These are phyloP conservation scores for Tillandsia fasciculata DNA, from an alignment of 176 grass and related monocot species.

Conservation along the genomic window DNA sequence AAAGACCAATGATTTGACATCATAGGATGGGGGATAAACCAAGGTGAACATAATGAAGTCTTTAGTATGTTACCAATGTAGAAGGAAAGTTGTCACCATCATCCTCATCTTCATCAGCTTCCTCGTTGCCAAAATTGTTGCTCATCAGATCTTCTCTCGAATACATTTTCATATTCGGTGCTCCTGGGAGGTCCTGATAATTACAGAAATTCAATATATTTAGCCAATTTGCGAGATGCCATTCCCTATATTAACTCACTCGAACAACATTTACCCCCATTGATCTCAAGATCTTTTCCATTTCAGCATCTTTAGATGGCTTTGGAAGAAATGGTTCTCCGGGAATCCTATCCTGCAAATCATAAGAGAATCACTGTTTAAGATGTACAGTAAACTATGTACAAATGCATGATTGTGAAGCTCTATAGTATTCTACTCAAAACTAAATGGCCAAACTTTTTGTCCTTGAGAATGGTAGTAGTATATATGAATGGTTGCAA, in stretches of 20 bases:
- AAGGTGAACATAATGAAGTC: neutral
- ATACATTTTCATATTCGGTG: slow-evolving; percentile 96
- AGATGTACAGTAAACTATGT: too few species aligned
- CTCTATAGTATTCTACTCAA: neutral
- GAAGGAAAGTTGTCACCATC: slow-evolving; percentile 47
- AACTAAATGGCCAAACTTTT: too few species aligned
- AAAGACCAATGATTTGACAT: neutral
- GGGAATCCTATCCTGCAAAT: slow-evolving; percentile 58
- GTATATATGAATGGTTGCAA: too few species aligned
- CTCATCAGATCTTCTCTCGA: slow-evolving; percentile 89
- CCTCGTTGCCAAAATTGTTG: slow-evolving; percentile 66
- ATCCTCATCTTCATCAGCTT: slow-evolving; percentile 51
- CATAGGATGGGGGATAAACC: slow-evolving; percentile 6
- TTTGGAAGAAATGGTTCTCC: slow-evolving; percentile 75
- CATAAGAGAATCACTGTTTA: neutral
- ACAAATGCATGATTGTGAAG: neutral
- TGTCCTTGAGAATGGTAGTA: too few species aligned
- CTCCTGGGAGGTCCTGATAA: slow-evolving; percentile 70
- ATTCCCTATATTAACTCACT: neutral
- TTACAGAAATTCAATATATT: slow-evolving; percentile 7
- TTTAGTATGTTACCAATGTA: slow-evolving; percentile 50
- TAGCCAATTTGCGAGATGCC: neutral
- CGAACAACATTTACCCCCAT: slow-evolving; percentile 52
- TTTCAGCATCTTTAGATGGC: slow-evolving; percentile 86
- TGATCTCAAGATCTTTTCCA: slow-evolving; percentile 79